Evolutionary conservation across 345 rosid species (phyloP).

Genomic region (Sonneratia caseolaris): DNA sequence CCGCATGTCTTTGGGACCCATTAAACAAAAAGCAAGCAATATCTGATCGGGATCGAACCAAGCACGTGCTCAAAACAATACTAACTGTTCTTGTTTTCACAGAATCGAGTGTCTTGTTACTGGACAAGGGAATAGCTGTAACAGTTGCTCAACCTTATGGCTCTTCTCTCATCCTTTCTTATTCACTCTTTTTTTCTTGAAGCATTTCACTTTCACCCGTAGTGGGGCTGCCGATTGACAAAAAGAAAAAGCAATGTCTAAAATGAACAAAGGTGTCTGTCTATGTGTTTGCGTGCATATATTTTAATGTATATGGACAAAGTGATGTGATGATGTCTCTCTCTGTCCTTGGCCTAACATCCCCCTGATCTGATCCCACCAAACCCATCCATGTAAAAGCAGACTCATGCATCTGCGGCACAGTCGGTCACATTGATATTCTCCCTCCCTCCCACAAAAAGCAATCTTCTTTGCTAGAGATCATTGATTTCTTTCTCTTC

Average conservation of each 20-base stretch:
- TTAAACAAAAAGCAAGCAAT: neutral
- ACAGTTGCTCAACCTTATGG: neutral
- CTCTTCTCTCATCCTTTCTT: neutral
- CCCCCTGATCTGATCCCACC: constrained; percentile 1
- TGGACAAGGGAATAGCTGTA: constrained; percentile 1
- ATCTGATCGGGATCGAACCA: neutral
- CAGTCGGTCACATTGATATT: constrained; percentile 2
- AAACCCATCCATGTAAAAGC: neutral
- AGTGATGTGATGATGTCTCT: constrained; percentile 1
- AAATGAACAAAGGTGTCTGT: neutral
- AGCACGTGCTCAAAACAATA: neutral
- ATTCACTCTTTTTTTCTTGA: neutral
- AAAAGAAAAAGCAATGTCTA: neutral
- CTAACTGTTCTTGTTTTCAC: too few relatives aligned
- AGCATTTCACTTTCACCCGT: constrained; percentile 2
- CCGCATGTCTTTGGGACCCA: too few relatives aligned
- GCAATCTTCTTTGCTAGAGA: neutral
- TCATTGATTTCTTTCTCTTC: neutral
- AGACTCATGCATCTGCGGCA: neutral
- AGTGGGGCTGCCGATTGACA: neutral
- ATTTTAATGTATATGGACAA: neutral
- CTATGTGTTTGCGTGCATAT: neutral
- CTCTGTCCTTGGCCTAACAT: constrained; percentile 1
- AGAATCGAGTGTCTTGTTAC: neutral
- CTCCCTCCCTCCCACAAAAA: neutral